Evolutionary conservation across 257 asterid species (phyloP), one percentile per base, ranked within the genome.

Genomic region (Avicennia marina): DNA sequence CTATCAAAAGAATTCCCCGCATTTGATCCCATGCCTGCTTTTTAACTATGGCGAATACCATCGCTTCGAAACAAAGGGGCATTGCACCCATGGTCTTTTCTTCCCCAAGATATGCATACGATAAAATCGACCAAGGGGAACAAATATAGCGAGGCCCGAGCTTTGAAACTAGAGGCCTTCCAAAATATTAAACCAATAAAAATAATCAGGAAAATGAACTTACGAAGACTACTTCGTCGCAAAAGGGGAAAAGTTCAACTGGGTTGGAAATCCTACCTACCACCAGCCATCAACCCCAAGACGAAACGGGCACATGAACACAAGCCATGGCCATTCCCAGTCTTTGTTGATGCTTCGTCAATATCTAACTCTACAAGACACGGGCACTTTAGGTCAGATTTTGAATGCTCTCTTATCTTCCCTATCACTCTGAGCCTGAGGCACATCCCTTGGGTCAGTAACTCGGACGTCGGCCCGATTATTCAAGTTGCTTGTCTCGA

Each of bases 171-270:
- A n/a, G n/a, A n/a, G n/a, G 60, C 66, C 44, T 33, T 63, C n/a
- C 70, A 43, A 45, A 60, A 52, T 45, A 26, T 27, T 22, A 60
- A 63, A 54, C 55, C 65, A 68, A 72, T 32, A n/a, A 55, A 65
- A 65, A 69, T 39, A 69, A 74, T 60, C 63, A 69, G 69, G 53
- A 74, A 65, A 60, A 69, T 58, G 45, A 69, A 70, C 59, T 26
- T 50, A 33, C 55, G 53, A 60, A 10, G 53, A 56, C 62, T 56
- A 52, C 18, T 24, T 24, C 8, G 46, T 47, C 17, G 45, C 18
- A 12, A 50, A 15, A 15, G 16, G 39, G 27, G n/a, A 50, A 29
- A 60, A 40, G 25, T 47, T 47, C 41, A 65, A 56, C 65, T 50
- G 24, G 68, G 53, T 29, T 34, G 10, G 16, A 22, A 32, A 45